A percentile compares a stretch with the other conserved stretches of the same genome.
Evolutionary conservation across 352 stramenopile genomes (phyloP).

Genomic region (Pythium myriotylum): DNA sequence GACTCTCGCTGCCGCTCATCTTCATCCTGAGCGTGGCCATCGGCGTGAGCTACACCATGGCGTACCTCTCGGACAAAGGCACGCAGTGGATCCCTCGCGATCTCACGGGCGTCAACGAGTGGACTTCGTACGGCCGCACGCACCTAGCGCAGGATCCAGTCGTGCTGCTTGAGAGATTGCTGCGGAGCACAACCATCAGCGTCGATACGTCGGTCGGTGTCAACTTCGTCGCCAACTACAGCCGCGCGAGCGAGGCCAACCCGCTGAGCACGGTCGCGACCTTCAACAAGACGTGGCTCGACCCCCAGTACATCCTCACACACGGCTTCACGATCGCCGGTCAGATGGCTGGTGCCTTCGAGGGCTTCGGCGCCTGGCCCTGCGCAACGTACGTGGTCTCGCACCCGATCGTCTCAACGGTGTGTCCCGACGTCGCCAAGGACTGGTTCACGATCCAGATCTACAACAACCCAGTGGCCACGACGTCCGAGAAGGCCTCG

Average conservation of each 20-base stretch:
- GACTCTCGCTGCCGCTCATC: constrained; percentile 25
- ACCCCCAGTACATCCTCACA: background rate
- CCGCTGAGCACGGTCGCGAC: constrained; percentile 4
- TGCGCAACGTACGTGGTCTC: background rate
- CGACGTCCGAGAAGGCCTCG: constrained; percentile 27
- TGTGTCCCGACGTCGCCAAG: background rate
- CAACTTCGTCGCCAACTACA: constrained; percentile 19
- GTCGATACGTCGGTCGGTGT: constrained; percentile 13
- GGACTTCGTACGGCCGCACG: constrained; percentile 7
- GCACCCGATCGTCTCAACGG: background rate
- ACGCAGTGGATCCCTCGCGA: constrained; percentile 1
- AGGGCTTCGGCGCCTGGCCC: constrained; percentile 10
- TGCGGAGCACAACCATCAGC: constrained; percentile 5
- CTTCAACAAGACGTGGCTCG: constrained; percentile 9
- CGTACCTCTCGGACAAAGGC: background rate
- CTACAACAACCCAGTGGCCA: constrained; percentile 31
- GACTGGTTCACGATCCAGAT: constrained; percentile 24
- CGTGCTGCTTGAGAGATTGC: constrained; percentile 1
- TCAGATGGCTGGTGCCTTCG: constrained; percentile 7
- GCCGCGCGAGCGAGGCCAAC: constrained; percentile 3
- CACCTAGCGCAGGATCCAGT: constrained; percentile 3
- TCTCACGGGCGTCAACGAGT: constrained; percentile 10
- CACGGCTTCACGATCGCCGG: constrained; percentile 6
- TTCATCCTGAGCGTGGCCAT: constrained; percentile 20
- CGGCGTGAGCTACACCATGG: constrained; percentile 12